A percentile compares a stretch with the other conserved stretches of the same genome.
phyloP scores from a whole-genome alignment of 2,329 filamentous ascomycete genomes.

The Leptographium flavum region DNA sequence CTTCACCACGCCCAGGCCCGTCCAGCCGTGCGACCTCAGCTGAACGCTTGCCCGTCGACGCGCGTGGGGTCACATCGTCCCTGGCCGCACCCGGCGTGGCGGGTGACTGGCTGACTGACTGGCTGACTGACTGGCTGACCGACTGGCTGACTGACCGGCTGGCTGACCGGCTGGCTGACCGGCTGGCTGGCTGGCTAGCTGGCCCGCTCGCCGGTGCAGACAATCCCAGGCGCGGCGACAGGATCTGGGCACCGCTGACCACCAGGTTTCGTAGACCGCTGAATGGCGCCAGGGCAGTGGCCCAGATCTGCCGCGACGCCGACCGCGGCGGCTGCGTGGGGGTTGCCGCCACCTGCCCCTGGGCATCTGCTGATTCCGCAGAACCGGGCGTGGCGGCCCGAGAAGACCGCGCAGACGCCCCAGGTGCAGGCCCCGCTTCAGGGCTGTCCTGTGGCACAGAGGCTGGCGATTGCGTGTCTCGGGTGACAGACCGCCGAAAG shows the following conservation, averaged over 20 bases:
- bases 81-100: background rate
- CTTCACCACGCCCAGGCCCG: background rate
- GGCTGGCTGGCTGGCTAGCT: too few species aligned
- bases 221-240: constrained; percentile 14
- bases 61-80: background rate
- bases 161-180: background rate
- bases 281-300: constrained; percentile 15
- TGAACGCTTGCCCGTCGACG: constrained; percentile 1
- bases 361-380: background rate
- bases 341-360: background rate
- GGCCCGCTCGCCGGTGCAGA: background rate
- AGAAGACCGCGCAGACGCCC: background rate
- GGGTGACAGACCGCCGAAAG: constrained; percentile 27
- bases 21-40: background rate
- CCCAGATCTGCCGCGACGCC: constrained; percentile 13
- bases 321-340: constrained; percentile 2
- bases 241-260: constrained; percentile 15
- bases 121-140: background rate
- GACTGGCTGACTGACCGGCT: background rate
- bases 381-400: background rate
- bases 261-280: constrained; percentile 19
- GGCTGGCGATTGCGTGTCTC: constrained; percentile 18
- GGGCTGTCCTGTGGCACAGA: background rate
- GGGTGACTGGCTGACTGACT: background rate
- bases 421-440: constrained; percentile 1